A percentile compares a stretch with the other conserved stretches of the same genome.
These are phyloP conservation scores for Ramaria sp. DNA, from an alignment of 768 basidiomycete genomes.

Conservation along the genomic window DNA sequence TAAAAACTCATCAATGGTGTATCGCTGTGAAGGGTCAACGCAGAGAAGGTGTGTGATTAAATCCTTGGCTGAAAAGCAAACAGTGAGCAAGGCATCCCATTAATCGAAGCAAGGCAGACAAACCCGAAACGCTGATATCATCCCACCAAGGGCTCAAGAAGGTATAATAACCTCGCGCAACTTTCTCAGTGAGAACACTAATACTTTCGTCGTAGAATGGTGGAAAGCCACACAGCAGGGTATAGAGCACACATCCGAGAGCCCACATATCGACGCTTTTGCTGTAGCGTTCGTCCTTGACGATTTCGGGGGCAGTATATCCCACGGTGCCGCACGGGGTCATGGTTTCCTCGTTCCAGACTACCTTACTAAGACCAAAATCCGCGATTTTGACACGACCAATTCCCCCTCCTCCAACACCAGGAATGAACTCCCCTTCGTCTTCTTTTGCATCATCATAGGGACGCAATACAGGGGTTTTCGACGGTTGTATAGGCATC, in stretches of 20 bases:
- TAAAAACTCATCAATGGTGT: constrained; percentile 97
- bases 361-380: constrained; percentile 93
- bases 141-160: constrained; percentile 99
- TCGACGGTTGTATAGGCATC: constrained; percentile 86
- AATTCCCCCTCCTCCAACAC: constrained; percentile 92
- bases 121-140: constrained; percentile 76
- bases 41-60: constrained; percentile 90
- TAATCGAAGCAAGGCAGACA: constrained; percentile 13
- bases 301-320: constrained; percentile 98
- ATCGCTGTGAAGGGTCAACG: constrained; percentile 90
- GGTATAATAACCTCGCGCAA: constrained; percentile 93
- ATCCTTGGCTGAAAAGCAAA: constrained; percentile 63
- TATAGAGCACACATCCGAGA: constrained; percentile 97
- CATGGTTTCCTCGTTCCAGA: constrained; percentile 99
- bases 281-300: constrained; percentile 94
- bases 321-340: constrained; percentile 99
- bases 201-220: constrained; percentile 99
- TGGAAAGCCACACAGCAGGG: constrained; percentile 91
- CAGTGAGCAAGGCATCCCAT: constrained; percentile 3
- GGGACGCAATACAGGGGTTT: constrained; percentile 59
- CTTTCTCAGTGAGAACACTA: constrained; percentile 95
- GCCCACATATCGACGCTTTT: constrained; percentile 99
- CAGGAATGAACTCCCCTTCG: constrained; percentile 90
- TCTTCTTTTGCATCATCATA: constrained; percentile 99
- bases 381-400: constrained; percentile 98